phyloP scores from a whole-genome alignment of 225 moss, liverwort and hornwort species.

The Lunularia cruciata region DNA sequence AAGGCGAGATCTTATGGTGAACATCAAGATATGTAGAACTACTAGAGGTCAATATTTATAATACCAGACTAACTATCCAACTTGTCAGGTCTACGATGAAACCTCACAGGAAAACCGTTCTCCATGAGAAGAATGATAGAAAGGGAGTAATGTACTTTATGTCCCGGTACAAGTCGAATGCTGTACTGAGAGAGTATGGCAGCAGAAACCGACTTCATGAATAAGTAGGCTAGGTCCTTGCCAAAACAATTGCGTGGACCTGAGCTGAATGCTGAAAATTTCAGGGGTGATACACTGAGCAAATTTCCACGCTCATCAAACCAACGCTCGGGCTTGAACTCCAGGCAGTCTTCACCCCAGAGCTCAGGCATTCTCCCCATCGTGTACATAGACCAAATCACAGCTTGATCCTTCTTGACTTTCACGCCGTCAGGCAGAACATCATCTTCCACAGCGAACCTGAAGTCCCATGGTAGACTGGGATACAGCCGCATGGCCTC shows the following conservation, averaged over 20 bases:
- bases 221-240: constrained; percentile 63
- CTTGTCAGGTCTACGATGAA: neutral
- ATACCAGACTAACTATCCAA: neutral
- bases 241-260: constrained; percentile 69
- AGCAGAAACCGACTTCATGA: constrained; percentile 67
- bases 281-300: constrained; percentile 30
- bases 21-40: too few species aligned
- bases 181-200: constrained; percentile 52
- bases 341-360: constrained; percentile 61
- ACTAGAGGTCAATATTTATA: too few species aligned
- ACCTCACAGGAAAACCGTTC: constrained; percentile 47
- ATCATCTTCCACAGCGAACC: constrained; percentile 52
- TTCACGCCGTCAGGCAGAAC: constrained; percentile 61
- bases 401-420: constrained; percentile 32
- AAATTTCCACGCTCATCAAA: constrained; percentile 31
- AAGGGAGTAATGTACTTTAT: constrained; percentile 33
- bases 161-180: constrained; percentile 35
- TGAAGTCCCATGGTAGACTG: constrained; percentile 50
- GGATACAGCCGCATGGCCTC: constrained; percentile 70
- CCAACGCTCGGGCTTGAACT: constrained; percentile 73
- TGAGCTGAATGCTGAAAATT: constrained; percentile 67
- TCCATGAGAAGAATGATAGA: constrained; percentile 44
- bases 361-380: constrained; percentile 69
- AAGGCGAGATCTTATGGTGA: too few species aligned
- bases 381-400: constrained; percentile 49